Evolutionary conservation across 805 yeast genomes (phyloP), one percentile per base, ranked within the genome.

Genomic region (Candida maltosa): DNA sequence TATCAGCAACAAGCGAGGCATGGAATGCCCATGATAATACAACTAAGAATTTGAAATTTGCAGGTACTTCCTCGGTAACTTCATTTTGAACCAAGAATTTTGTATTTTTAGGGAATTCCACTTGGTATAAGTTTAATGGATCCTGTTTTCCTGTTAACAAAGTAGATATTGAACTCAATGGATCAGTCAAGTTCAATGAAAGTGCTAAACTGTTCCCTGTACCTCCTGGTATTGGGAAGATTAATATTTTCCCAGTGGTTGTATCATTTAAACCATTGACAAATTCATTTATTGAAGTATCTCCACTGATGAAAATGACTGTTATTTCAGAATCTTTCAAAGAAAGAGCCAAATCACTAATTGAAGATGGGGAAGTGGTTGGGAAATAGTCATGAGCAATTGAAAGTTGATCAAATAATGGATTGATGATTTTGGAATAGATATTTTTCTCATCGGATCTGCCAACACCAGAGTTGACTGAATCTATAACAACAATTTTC

Each of bases 11-110:
- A 32, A 89, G 58, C 3, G 88, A 76, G 2, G 96, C 87, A 58
- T 89, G 97, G 43, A 87, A 75, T 0, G 83, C 94, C 86, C 95
- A 80, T 0, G 95, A 84, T 0, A 78, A 68, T 7, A 88, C 94
- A 2, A 86, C 86, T 12, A 74, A 40, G 50, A 80, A 66, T 34
- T 51, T 47, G n/a, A 58, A 41, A 6, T 60, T 55, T 1, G 38
- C 33, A 4, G 51, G 33, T 6, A 38, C 38, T 5, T 26, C 29
- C 6, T 21, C 30, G 1, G 31, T 38, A 21, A 40, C 41, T 6
- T 52, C 54, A 20, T 53, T 54, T 23, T 47, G 49, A 1, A 34
- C 46, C 37, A 17, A 51, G 35, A 28, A 45, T 35, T 47, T 39
- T 2, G 68, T 54, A 3, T 52, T 57, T 5, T 24, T 31, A 0